phyloP scores from a whole-genome alignment of 2,329 filamentous ascomycete genomes.

The Cytospora chrysosperma region DNA sequence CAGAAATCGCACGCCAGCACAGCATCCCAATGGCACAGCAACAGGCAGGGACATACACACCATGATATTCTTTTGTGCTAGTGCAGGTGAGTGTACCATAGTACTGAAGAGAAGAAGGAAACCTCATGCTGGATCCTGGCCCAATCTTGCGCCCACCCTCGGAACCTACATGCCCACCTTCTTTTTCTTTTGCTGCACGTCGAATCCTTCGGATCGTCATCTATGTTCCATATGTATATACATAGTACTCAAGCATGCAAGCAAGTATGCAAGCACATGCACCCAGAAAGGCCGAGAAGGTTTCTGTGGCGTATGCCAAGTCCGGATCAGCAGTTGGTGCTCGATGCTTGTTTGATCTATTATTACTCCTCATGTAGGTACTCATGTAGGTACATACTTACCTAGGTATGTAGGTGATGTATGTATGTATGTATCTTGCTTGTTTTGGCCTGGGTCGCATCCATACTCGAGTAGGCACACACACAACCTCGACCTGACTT shows the following conservation, averaged over 20 bases:
- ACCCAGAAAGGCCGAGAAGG: neutral
- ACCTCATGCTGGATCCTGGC: too few species aligned
- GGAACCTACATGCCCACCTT: neutral
- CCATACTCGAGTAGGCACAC: neutral
- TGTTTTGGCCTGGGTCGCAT: too few species aligned
- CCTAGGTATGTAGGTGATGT: too few species aligned
- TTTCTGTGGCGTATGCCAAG: neutral
- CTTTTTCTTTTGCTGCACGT: neutral
- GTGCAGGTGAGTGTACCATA: too few species aligned
- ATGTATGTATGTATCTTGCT: neutral
- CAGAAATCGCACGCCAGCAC: neutral
- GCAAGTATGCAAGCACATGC: too few species aligned
- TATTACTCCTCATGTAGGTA: too few species aligned
- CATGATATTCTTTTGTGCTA: too few species aligned
- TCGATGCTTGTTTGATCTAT: too few species aligned
- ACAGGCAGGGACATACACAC: too few species aligned
- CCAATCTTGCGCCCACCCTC: slow-evolving; percentile 10
- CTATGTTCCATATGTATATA: neutral
- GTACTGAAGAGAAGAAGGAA: neutral
- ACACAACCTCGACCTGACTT: neutral
- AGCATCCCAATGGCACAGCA: slow-evolving; percentile 12
- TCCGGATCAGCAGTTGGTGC: neutral
- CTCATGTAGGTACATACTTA: too few species aligned
- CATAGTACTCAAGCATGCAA: too few species aligned
- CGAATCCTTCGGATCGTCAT: slow-evolving; percentile 13